These are phyloP conservation scores for Alloascoidea africana DNA, from an alignment of 805 yeast genomes.

Conservation along the genomic window DNA sequence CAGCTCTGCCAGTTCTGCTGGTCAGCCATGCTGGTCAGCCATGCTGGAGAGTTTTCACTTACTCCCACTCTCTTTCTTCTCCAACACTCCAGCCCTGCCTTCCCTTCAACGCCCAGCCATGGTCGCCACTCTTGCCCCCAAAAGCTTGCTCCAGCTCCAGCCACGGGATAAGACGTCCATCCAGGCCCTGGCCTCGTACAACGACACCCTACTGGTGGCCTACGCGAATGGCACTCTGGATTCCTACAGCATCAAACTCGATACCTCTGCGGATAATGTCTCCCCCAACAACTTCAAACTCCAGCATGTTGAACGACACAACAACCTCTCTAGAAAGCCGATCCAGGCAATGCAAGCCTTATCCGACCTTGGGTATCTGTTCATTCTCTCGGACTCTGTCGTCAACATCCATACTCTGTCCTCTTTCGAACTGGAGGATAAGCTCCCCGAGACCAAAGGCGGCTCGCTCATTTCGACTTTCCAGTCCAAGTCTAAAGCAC, in stretches of 20 bases:
- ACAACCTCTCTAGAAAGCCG: constrained; percentile 11
- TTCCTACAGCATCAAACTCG: constrained; percentile 11
- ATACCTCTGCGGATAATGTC: constrained; percentile 1
- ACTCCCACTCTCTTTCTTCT: too few species aligned
- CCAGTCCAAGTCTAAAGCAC: constrained; percentile 6
- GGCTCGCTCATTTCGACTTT: constrained; percentile 14
- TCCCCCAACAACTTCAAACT: constrained; percentile 7
- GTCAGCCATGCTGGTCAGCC: too few species aligned
- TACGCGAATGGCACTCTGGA: constrained; percentile 13
- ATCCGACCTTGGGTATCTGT: constrained; percentile 17
- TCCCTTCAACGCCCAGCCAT: too few species aligned
- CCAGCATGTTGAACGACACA: constrained; percentile 8
- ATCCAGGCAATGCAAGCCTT: constrained; percentile 19
- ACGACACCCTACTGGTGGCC: constrained; percentile 15
- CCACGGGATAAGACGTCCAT: constrained; percentile 4
- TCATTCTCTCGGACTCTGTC: constrained; percentile 16
- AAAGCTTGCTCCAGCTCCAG: constrained; percentile 2
- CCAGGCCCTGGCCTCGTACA: constrained; percentile 9
- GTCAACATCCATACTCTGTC: constrained; percentile 19
- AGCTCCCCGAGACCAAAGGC: constrained; percentile 19
- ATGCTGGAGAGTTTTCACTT: too few species aligned
- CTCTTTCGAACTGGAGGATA: constrained; percentile 16
- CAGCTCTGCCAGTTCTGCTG: too few species aligned
- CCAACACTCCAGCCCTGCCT: too few species aligned
- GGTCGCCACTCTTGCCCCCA: neutral